A percentile compares a stretch with the other conserved stretches of the same genome.
These are phyloP conservation scores for Cutaneotrichosporon arboriforme DNA, from an alignment of 1,284 basidiomycete genomes.

Conservation along the genomic window DNA sequence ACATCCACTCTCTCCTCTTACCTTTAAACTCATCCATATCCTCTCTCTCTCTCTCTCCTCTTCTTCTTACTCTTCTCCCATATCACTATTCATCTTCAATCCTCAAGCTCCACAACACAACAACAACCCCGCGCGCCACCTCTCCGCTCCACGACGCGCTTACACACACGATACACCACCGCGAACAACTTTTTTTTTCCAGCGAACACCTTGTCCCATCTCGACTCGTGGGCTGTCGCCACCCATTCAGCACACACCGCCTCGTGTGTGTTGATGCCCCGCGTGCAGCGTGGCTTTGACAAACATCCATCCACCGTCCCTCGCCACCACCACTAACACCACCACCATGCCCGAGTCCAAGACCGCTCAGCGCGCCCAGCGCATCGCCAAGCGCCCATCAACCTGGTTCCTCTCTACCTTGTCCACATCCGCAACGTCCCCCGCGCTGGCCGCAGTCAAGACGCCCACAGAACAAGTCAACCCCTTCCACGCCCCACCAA, in stretches of 20 bases:
- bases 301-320: too few relatives aligned
- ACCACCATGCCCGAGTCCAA: too few relatives aligned
- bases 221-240: too few relatives aligned
- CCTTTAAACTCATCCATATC: too few relatives aligned
- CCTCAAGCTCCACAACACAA: neutral
- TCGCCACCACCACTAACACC: too few relatives aligned
- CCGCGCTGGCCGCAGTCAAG: slow-evolving; percentile 5
- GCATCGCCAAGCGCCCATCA: neutral
- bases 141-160: neutral
- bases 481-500: slow-evolving; percentile 11
- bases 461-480: slow-evolving; percentile 6
- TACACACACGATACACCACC: too few relatives aligned
- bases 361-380: too few relatives aligned
- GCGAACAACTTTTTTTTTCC: too few relatives aligned
- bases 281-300: too few relatives aligned
- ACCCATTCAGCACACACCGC: too few relatives aligned
- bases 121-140: neutral
- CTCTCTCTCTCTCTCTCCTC: neutral
- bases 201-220: too few relatives aligned
- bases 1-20: neutral
- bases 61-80: neutral
- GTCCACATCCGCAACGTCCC: neutral
- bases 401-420: neutral
- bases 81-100: neutral
- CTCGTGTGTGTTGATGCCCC: too few relatives aligned